Evolutionary conservation across 2,329 filamentous ascomycete genomes (phyloP).

Genomic region (Penicillium sp.): DNA sequence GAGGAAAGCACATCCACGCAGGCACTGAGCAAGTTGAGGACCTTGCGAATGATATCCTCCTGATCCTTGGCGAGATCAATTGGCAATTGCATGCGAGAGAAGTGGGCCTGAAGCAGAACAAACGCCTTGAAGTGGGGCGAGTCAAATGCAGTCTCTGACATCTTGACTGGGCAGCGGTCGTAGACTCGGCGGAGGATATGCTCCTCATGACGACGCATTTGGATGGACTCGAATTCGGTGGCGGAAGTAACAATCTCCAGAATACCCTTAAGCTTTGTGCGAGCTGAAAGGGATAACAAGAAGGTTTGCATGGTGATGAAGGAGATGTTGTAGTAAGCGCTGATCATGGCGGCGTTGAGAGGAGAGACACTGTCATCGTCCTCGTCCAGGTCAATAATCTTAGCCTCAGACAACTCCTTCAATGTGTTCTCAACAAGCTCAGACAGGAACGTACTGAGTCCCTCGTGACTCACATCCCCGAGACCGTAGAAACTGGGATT

Average conservation of each 20-base stretch:
- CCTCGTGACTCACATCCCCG: constrained; percentile 83
- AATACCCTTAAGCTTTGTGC: constrained; percentile 94
- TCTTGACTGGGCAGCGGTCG: constrained; percentile 91
- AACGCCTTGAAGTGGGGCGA: constrained; percentile 99
- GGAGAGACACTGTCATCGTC: constrained; percentile 87
- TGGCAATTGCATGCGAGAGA: constrained; percentile 93
- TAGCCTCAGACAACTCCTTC: constrained; percentile 85
- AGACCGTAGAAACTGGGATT: constrained; percentile 97
- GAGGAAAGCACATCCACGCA: constrained; percentile 94
- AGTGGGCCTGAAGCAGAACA: constrained; percentile 94
- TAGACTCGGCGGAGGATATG: constrained; percentile 86
- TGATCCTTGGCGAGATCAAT: constrained; percentile 96
- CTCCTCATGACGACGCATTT: constrained; percentile 91
- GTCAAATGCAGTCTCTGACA: constrained; percentile 80
- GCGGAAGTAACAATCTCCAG: constrained; percentile 96
- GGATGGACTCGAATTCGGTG: constrained; percentile 92
- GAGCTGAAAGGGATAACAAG: constrained; percentile 80
- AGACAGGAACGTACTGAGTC: constrained; percentile 89
- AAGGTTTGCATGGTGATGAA: constrained; percentile 99
- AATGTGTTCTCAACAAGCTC: constrained; percentile 91
- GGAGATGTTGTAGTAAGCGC: constrained; percentile 98
- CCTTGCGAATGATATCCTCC: constrained; percentile 79
- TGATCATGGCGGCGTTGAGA: constrained; percentile 96
- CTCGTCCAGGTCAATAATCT: constrained; percentile 93
- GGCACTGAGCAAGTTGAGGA: constrained; percentile 83